Evolutionary conservation across 1,284 basidiomycete species (phyloP).

Genomic region (Malassezia globosa): DNA sequence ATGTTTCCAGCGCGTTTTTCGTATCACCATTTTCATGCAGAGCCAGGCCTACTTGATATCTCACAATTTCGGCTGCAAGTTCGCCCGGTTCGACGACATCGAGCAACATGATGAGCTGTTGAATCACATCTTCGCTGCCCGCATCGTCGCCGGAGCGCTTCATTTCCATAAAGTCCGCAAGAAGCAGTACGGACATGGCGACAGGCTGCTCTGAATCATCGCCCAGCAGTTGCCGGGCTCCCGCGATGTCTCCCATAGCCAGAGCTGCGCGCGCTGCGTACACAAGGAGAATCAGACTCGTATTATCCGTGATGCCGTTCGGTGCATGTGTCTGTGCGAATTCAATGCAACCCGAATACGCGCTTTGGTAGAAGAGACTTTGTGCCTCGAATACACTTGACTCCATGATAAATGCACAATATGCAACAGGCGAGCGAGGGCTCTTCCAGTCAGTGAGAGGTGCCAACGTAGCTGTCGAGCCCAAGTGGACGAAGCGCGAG

Average conservation of each 20-base stretch:
- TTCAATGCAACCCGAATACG: conserved; percentile 36
- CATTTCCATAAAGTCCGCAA: conserved; percentile 33
- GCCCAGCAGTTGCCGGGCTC: conserved; percentile 27
- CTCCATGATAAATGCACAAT: conserved; percentile 20
- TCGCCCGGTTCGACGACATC: conserved; percentile 36
- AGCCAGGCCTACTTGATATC: conserved; percentile 27
- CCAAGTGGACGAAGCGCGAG: too few relatives aligned
- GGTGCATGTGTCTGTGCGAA: conserved; percentile 19
- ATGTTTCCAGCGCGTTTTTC: conserved; percentile 33
- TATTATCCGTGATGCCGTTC: conserved; percentile 19
- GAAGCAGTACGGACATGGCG: conserved; percentile 25
- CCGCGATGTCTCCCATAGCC: conserved; percentile 24
- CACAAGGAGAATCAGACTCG: conserved; percentile 22
- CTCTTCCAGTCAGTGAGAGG: too few relatives aligned
- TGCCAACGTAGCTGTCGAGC: too few relatives aligned
- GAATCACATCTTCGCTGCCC: conserved; percentile 19
- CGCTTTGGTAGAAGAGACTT: conserved; percentile 43
- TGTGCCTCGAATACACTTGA: conserved; percentile 33
- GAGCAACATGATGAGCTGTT: conserved; percentile 33
- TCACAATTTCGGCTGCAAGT: conserved; percentile 24
- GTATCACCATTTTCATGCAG: conserved; percentile 31
- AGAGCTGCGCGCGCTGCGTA: conserved; percentile 42
- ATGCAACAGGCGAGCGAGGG: too few relatives aligned
- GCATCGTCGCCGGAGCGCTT: conserved; percentile 15
- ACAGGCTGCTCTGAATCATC: conserved; percentile 14